Base-by-base conservation (phyloP, 148 eudicot species). In the Bassia scoparia region DNA sequence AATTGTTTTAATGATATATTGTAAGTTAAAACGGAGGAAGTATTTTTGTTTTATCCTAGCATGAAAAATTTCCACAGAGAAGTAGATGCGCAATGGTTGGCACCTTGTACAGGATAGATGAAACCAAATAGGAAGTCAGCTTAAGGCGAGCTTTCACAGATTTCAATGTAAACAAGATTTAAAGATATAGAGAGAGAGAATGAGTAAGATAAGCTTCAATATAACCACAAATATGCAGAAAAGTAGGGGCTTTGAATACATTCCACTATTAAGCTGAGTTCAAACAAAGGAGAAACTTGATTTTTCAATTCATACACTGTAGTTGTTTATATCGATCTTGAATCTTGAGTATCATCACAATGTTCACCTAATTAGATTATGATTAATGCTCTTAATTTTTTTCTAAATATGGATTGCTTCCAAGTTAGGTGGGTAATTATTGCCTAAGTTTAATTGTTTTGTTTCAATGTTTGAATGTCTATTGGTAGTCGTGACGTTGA, bases 231-330 rank as follows among this genome's bases (percentile, higher is more conserved):
- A 73, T 69, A 73, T 37, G 74, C 77, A 68, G 4, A 38, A 73
- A 78, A 59, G 73, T 77, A 68, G 58, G 67, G 81, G 61, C 67
- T 67, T 78, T 78, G 35, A 72, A 72, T 77, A 73, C 23, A 67
- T 66, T 78, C 53, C 46, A 35, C 48, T 15, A 14, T 14, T 9
- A 13, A 44, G 52, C 61, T 70, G 75, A 70, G 74, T 68, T 14
- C 72, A 9, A 50, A 52, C 69, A 15, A 68, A 71, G 56, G 75
- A n/a, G n/a, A 63, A 70, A 71, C 75, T 64, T 77, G 30, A 14
- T 70, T 77, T n/a, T 77, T 41, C 61, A 72, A 65, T 78, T 78
- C 69, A 59, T 67, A 43, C 44, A 21, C 50, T 58, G 18, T 41
- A 18, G 38, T 48, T 1, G n/a, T 21, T 48, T 59, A 33, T 24